Conservation (phyloP, 441 rosid species). For the Eutrema salsugineum region DNA sequence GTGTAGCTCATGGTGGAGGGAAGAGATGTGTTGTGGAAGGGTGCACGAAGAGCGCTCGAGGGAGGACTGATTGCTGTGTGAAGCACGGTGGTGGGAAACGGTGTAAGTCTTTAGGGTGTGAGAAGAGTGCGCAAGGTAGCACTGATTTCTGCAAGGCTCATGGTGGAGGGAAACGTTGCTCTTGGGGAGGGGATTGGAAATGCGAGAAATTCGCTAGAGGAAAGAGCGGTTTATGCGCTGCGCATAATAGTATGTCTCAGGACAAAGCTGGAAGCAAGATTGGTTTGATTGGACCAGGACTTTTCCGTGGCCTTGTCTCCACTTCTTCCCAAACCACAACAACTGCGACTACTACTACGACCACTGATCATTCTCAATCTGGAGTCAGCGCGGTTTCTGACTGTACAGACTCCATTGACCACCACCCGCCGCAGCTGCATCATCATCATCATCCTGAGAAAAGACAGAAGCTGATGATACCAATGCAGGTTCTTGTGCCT, state of each 20-base stretch:
- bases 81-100: slow-evolving; percentile 95
- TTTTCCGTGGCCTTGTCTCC: slow-evolving; percentile 82
- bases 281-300: slow-evolving; percentile 70
- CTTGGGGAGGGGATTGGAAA: slow-evolving; percentile 66
- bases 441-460: slow-evolving; percentile 18
- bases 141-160: slow-evolving; percentile 95
- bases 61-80: slow-evolving; percentile 87
- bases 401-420: slow-evolving; percentile 54
- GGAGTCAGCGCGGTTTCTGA: slow-evolving; percentile 63
- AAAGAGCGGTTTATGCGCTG: slow-evolving; percentile 87
- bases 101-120: slow-evolving; percentile 64
- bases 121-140: slow-evolving; percentile 97
- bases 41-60: slow-evolving; percentile 95
- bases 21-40: slow-evolving; percentile 81
- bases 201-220: slow-evolving; percentile 97
- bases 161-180: slow-evolving; percentile 89
- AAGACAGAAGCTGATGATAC: slow-evolving; percentile 70
- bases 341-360: slow-evolving; percentile 33
- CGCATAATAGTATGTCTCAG: slow-evolving; percentile 74
- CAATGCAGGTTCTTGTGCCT: slow-evolving; percentile 87
- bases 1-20: slow-evolving; percentile 97
- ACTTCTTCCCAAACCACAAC: slow-evolving; percentile 37
- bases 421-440: slow-evolving; percentile 10
- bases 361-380: slow-evolving; percentile 58
- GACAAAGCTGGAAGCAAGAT: slow-evolving; percentile 43